phyloP scores from a whole-genome alignment of 2,329 filamentous ascomycete genomes.

The Graphiopsis chlorocephala region DNA sequence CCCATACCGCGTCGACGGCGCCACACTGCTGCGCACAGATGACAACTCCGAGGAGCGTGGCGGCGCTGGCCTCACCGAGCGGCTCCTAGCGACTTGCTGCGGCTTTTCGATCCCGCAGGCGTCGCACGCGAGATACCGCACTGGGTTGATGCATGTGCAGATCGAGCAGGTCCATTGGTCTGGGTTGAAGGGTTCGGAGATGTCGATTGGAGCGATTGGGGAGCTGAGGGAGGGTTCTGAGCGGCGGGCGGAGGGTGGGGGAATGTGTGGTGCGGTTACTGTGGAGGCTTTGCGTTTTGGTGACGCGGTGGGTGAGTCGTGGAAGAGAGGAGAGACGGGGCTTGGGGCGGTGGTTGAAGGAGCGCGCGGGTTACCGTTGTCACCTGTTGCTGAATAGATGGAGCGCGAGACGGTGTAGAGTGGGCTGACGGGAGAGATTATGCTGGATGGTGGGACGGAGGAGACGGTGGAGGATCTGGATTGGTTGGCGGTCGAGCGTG shows the following conservation, averaged over 20 bases:
- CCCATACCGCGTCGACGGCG: constrained; percentile 11
- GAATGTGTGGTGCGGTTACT: not conserved
- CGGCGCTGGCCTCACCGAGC: not conserved
- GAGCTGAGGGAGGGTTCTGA: constrained; percentile 12
- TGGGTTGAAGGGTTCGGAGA: constrained; percentile 33
- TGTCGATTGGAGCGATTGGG: constrained; percentile 27
- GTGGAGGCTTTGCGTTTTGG: constrained; percentile 14
- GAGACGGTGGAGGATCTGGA: not conserved
- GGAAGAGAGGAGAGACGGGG: constrained; percentile 16
- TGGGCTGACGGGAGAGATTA: constrained; percentile 14
- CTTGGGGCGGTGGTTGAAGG: constrained; percentile 7
- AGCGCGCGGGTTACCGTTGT: not conserved
- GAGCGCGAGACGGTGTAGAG: not conserved
- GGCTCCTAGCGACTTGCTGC: constrained; percentile 21
- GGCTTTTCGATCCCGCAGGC: constrained; percentile 56
- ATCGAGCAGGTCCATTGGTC: constrained; percentile 58
- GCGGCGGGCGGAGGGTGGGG: constrained; percentile 16
- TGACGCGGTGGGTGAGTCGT: constrained; percentile 7
- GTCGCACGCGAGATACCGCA: constrained; percentile 59
- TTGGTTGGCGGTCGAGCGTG: not conserved
- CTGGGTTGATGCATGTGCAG: constrained; percentile 61
- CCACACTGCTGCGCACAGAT: constrained; percentile 17
- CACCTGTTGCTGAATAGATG: not conserved
- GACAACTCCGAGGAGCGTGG: not conserved
- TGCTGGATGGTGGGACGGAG: constrained; percentile 1